These are phyloP conservation scores for Niebla homalea DNA, from an alignment of 495 filamentous ascomycete genomes.

Conservation along the genomic window DNA sequence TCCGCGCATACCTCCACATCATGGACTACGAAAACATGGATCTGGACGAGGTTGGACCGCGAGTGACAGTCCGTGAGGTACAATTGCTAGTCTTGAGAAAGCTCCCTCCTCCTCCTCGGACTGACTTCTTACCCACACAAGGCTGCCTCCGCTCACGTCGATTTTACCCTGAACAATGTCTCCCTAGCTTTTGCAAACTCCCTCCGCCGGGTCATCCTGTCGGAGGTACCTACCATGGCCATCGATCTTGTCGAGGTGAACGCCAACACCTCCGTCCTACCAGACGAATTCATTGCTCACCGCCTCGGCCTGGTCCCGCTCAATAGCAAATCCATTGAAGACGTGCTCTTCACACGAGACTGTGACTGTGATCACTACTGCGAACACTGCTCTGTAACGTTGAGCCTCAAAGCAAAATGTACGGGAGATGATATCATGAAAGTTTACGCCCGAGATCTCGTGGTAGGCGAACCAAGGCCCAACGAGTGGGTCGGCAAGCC, in stretches of 20 bases:
- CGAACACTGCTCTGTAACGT: slow-evolving; percentile 72
- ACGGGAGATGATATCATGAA: slow-evolving; percentile 71
- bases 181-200: slow-evolving; percentile 90
- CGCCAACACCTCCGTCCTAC: slow-evolving; percentile 82
- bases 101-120: background rate
- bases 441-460: slow-evolving; percentile 78
- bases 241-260: slow-evolving; percentile 92
- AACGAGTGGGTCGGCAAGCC: slow-evolving; percentile 74
- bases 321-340: slow-evolving; percentile 69
- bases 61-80: slow-evolving; percentile 21
- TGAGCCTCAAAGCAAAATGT: slow-evolving; percentile 73
- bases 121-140: slow-evolving; percentile 17
- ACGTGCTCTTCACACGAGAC: slow-evolving; percentile 79
- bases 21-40: slow-evolving; percentile 25
- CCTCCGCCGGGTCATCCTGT: slow-evolving; percentile 79
- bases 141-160: slow-evolving; percentile 56
- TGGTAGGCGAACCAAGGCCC: slow-evolving; percentile 44
- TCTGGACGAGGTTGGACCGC: slow-evolving; percentile 19
- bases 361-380: slow-evolving; percentile 93
- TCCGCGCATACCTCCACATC: background rate
- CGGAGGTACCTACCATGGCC: slow-evolving; percentile 88
- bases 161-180: slow-evolving; percentile 68
- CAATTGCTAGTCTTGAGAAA: background rate
- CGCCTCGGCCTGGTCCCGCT: slow-evolving; percentile 86
- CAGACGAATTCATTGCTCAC: slow-evolving; percentile 92